A percentile compares a stretch with the other conserved stretches of the same genome.
Conservation (phyloP, 768 basidiomycete genomes). For the Pleurotus salmoneostramineus region DNA sequence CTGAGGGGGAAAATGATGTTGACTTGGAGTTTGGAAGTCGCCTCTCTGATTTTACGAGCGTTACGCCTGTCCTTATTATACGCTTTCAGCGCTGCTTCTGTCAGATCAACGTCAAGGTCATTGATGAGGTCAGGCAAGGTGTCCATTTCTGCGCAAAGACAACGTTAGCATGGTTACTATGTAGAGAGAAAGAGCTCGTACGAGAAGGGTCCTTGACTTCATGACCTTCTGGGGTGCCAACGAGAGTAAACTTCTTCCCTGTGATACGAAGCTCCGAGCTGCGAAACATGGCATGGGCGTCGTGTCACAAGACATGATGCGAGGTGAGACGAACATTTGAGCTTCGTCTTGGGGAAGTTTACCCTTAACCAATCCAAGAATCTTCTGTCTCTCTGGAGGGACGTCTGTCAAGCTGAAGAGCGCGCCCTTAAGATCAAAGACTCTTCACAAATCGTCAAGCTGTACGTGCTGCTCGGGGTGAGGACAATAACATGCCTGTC, state of each 20-base stretch:
- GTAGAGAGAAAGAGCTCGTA: conserved; percentile 23
- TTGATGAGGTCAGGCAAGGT: conserved; percentile 69
- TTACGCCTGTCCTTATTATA: conserved; percentile 80
- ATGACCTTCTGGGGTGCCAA: conserved; percentile 83
- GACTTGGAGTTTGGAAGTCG: conserved; percentile 56
- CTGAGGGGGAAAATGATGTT: conserved; percentile 77
- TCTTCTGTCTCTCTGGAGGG: conserved; percentile 83
- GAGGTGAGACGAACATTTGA: conserved; percentile 42
- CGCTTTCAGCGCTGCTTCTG: conserved; percentile 49
- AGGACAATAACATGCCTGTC: conserved; percentile 49
- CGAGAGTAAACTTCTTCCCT: conserved; percentile 77
- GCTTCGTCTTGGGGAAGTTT: conserved; percentile 76
- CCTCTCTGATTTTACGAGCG: conserved; percentile 74
- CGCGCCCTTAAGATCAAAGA: conserved; percentile 73
- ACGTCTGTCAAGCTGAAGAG: conserved; percentile 72
- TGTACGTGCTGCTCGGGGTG: conserved; percentile 1
- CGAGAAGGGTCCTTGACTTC: conserved; percentile 81
- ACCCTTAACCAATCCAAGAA: conserved; percentile 80
- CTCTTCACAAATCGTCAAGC: conserved; percentile 35
- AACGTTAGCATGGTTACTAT: background rate
- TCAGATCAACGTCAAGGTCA: conserved; percentile 81
- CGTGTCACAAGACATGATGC: conserved; percentile 2
- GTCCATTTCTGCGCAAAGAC: conserved; percentile 45
- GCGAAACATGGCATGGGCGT: background rate
- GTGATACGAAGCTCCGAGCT: conserved; percentile 59